Conservation (phyloP, 805 yeast species). For the Millerago galiae region DNA sequence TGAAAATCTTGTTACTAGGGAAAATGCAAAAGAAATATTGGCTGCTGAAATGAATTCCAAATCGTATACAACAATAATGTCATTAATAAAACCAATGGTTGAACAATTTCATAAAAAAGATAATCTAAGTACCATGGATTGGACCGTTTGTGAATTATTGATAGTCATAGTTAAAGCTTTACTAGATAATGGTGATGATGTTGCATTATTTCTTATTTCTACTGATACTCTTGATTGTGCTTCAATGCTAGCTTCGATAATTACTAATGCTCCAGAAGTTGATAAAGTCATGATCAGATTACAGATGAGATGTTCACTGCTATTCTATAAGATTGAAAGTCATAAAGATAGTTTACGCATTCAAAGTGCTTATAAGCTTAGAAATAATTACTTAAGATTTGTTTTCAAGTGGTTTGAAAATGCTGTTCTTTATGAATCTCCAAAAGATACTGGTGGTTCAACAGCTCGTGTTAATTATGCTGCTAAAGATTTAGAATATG, state of each 20-base stretch:
- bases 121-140: conserved; percentile 22
- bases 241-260: conserved; percentile 13
- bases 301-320: conserved; percentile 37
- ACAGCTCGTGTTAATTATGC: background rate
- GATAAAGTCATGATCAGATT: conserved; percentile 25
- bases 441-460: conserved; percentile 8
- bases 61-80: conserved; percentile 42
- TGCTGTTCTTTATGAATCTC: conserved; percentile 38
- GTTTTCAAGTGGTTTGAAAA: conserved; percentile 49
- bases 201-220: conserved; percentile 28
- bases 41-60: conserved; percentile 59
- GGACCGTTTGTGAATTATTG: conserved; percentile 41
- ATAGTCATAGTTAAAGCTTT: conserved; percentile 39
- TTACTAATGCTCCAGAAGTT: conserved; percentile 10
- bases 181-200: conserved; percentile 27
- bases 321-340: conserved; percentile 30
- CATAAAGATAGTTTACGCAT: conserved; percentile 30
- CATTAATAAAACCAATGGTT: conserved; percentile 35
- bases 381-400: conserved; percentile 42
- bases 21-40: conserved; percentile 65
- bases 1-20: conserved; percentile 50
- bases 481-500: conserved; percentile 36
- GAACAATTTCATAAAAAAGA: conserved; percentile 24
- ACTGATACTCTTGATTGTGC: conserved; percentile 25
- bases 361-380: conserved; percentile 38